Evolutionary conservation across 352 stramenopile genomes (phyloP).

Genomic region (Phytophthora aleatoria): DNA sequence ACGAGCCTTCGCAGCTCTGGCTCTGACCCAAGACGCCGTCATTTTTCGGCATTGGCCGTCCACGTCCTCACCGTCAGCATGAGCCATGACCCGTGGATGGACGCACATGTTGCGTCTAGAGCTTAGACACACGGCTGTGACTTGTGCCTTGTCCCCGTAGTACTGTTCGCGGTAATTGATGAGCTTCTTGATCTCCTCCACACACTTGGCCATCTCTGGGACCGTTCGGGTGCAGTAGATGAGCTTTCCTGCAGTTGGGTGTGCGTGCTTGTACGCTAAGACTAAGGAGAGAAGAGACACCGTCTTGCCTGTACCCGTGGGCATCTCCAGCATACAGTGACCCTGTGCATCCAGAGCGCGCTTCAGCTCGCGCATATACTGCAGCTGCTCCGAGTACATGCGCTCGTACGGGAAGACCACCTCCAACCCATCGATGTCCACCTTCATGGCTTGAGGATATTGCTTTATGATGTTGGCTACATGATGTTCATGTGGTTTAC

Average conservation of each 20-base stretch:
- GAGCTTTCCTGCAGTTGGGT: constrained; percentile 96
- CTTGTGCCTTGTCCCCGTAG: constrained; percentile 55
- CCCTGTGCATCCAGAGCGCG: constrained; percentile 96
- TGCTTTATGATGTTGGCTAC: background rate
- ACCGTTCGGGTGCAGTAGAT: constrained; percentile 99
- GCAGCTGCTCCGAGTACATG: constrained; percentile 99
- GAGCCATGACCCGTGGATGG: constrained; percentile 94
- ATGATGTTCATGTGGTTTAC: background rate
- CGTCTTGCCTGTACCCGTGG: constrained; percentile 98
- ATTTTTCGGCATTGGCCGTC: constrained; percentile 97
- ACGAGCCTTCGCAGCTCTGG: constrained; percentile 50
- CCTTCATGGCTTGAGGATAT: constrained; percentile 68
- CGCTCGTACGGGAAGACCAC: constrained; percentile 98
- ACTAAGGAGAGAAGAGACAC: constrained; percentile 97
- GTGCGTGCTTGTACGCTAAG: constrained; percentile 93
- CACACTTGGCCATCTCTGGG: constrained; percentile 98
- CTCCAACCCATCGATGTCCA: constrained; percentile 96
- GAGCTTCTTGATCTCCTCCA: constrained; percentile 98
- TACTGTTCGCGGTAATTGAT: constrained; percentile 79
- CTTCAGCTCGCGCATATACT: constrained; percentile 99
- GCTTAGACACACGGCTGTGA: constrained; percentile 92
- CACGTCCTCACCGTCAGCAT: constrained; percentile 96
- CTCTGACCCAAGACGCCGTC: constrained; percentile 97
- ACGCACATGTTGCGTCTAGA: constrained; percentile 99
- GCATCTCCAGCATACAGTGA: constrained; percentile 99